Evolutionary conservation across 208 protist species (phyloP).

Genomic region (Trypanosoma theileri): DNA sequence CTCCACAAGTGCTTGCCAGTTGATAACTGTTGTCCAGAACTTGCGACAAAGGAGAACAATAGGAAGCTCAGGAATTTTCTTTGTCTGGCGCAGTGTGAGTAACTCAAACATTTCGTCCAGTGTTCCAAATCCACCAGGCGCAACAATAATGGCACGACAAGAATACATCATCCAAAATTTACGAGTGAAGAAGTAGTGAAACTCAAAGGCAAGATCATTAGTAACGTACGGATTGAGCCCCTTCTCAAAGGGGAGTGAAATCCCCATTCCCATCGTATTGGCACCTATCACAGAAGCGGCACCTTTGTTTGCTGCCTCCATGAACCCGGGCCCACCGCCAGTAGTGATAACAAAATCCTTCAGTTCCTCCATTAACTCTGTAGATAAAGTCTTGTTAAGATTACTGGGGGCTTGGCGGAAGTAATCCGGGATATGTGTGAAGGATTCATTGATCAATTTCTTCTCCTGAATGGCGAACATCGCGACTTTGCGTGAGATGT

Average conservation of each 20-base stretch:
- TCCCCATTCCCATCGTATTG: slow-evolving; percentile 92
- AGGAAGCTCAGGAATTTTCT: slow-evolving; percentile 85
- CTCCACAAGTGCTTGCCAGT: slow-evolving; percentile 87
- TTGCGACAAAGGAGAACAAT: slow-evolving; percentile 82
- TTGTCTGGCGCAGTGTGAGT: slow-evolving; percentile 89
- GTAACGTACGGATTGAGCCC: slow-evolving; percentile 90
- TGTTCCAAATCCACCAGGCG: slow-evolving; percentile 91
- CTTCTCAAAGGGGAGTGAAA: slow-evolving; percentile 92
- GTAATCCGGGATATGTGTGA: slow-evolving; percentile 76
- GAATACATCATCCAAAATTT: slow-evolving; percentile 96
- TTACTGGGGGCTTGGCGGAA: slow-evolving; percentile 45
- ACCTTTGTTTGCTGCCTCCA: slow-evolving; percentile 93
- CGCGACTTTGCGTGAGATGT: slow-evolving; percentile 63
- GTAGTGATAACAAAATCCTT: slow-evolving; percentile 87
- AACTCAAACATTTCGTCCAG: slow-evolving; percentile 93
- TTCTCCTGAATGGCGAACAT: slow-evolving; percentile 52
- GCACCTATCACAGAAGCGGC: slow-evolving; percentile 63
- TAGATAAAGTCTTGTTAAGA: slow-evolving; percentile 20
- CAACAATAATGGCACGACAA: slow-evolving; percentile 85
- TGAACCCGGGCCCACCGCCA: slow-evolving; percentile 91
- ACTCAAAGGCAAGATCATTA: slow-evolving; percentile 88
- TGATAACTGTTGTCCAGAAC: slow-evolving; percentile 89
- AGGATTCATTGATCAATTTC: slow-evolving; percentile 53
- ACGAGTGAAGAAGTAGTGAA: slow-evolving; percentile 95
- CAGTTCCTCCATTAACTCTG: slow-evolving; percentile 11